phyloP scores from a whole-genome alignment of 176 grass and related monocot genomes.

The Aegilops speltoides region DNA sequence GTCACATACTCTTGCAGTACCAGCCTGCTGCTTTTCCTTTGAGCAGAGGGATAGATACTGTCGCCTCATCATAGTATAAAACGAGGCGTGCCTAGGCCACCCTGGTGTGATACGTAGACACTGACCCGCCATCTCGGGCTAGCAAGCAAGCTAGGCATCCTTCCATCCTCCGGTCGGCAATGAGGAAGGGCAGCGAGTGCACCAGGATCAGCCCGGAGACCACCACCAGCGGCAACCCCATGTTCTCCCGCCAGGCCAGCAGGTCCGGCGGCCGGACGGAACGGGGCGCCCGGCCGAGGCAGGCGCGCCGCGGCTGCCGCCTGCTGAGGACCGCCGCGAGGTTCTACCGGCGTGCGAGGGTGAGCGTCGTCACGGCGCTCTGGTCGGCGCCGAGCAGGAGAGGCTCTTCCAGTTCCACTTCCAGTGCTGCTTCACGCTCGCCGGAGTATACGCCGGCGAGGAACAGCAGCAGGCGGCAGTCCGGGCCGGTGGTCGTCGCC shows the following conservation, averaged over 20 bases:
- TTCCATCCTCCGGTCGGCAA: slow-evolving; percentile 2
- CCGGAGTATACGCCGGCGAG: slow-evolving; percentile 67
- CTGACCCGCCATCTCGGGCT: slow-evolving; percentile 11
- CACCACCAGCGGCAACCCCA: slow-evolving; percentile 31
- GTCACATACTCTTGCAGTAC: slow-evolving; percentile 31
- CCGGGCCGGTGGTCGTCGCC: background rate
- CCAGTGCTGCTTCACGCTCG: slow-evolving; percentile 9
- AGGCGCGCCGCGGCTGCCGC: slow-evolving; percentile 31
- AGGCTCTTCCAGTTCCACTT: background rate
- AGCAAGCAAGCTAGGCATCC: background rate
- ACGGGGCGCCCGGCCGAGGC: slow-evolving; percentile 4
- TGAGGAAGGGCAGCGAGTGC: slow-evolving; percentile 53
- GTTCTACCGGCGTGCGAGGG: slow-evolving; percentile 52
- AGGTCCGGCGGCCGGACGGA: slow-evolving; percentile 13
- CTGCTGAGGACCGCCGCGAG: slow-evolving; percentile 51
- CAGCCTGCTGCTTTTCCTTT: slow-evolving; percentile 30
- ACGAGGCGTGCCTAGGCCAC: slow-evolving; percentile 21
- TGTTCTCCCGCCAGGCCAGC: slow-evolving; percentile 27
- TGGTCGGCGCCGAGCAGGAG: slow-evolving; percentile 34
- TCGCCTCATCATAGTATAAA: slow-evolving; percentile 34
- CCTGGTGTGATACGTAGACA: slow-evolving; percentile 10
- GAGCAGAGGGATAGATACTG: background rate
- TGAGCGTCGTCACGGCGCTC: slow-evolving; percentile 36
- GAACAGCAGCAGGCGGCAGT: slow-evolving; percentile 34
- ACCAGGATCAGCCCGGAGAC: slow-evolving; percentile 61